Evolutionary conservation across 208 protist species (phyloP), one percentile per base, ranked within the genome.

Genomic region (Wallacemonas sp.): DNA sequence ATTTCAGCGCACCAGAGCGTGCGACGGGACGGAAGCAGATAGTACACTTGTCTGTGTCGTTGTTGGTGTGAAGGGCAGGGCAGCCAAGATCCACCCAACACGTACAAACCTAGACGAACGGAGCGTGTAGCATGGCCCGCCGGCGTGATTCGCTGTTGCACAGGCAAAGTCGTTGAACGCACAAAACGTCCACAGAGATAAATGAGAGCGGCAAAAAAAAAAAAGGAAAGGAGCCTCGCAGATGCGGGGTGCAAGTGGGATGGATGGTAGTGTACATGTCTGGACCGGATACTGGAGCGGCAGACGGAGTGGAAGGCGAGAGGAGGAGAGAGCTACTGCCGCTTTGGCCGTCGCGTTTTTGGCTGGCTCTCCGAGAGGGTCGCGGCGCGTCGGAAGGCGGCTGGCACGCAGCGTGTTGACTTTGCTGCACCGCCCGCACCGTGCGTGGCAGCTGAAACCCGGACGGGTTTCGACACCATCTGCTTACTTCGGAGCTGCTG

Each of bases 261-360:
- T 27, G 50, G 36, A 24, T 66, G 12, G 27, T 53, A 55, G 34
- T 67, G 22, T 69, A 69, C 54, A 70, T 64, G 6, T 6, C 36
- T 13, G 36, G 9, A 6, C 36, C 13, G 9, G 36, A 13, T 13
- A 39, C 13, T 39, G n/a, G n/a, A n/a, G n/a, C n/a, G n/a, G n/a
- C n/a, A n/a, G n/a, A n/a, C n/a, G n/a, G n/a, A n/a, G n/a, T 15
- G 36, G 10, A 41, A 9, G 15, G 10, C 9, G 10, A 41, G 10
- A 41, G 36, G 36, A 41, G 8, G 37, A 38, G 22, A 3, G 33
- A n/a, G 4, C 73, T 55, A 81, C 45, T 74, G 72, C 13, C 71
- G 77, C 42, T 83, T 83, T 15, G 77, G 77, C 24, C 77, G 67
- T 4, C 73, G 70, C 3, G 77, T 78, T 13, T 61, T 54, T 15